Evolutionary conservation across 352 stramenopile species (phyloP).

Genomic region (Globisporangium nunn): DNA sequence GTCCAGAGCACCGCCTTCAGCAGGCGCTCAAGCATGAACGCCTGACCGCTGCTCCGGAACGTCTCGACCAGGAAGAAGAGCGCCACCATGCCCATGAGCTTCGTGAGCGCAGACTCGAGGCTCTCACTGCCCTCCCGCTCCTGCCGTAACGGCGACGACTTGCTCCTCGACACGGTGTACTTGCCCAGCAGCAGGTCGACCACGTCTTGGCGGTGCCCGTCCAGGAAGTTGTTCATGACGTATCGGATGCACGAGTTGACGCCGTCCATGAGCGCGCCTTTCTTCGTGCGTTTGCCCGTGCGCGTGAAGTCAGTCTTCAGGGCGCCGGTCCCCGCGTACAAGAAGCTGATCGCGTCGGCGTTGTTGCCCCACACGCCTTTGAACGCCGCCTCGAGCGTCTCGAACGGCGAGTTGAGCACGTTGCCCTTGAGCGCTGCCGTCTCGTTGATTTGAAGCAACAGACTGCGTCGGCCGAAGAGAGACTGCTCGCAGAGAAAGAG

Average conservation of each 20-base stretch:
- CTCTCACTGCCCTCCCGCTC: conserved; percentile 23
- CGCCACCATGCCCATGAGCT: conserved; percentile 40
- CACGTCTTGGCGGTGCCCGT: conserved; percentile 91
- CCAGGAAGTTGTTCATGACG: conserved; percentile 95
- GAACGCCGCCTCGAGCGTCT: conserved; percentile 66
- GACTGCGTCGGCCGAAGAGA: conserved; percentile 85
- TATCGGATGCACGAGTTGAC: conserved; percentile 93
- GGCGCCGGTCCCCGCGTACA: conserved; percentile 93
- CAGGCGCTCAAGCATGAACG: conserved; percentile 47
- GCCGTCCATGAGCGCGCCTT: conserved; percentile 91
- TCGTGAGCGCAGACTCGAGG: conserved; percentile 46
- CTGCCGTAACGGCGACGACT: conserved; percentile 39
- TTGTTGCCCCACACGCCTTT: conserved; percentile 94
- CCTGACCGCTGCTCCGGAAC: conserved; percentile 29
- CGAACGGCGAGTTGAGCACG: conserved; percentile 60
- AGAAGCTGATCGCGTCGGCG: conserved; percentile 89
- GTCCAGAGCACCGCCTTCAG: conserved; percentile 47
- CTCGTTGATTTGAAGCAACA: conserved; percentile 84
- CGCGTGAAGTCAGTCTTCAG: conserved; percentile 96
- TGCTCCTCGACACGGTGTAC: conserved; percentile 41
- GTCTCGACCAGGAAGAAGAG: conserved; percentile 60
- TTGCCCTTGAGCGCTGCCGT: conserved; percentile 55
- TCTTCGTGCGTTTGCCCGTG: conserved; percentile 91
- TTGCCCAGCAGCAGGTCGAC: conserved; percentile 88
- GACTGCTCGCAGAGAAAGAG: conserved; percentile 43